Base-by-base conservation (phyloP, 192 early-diverging fungal species). In the Lunasporangiospora selenospora region DNA sequence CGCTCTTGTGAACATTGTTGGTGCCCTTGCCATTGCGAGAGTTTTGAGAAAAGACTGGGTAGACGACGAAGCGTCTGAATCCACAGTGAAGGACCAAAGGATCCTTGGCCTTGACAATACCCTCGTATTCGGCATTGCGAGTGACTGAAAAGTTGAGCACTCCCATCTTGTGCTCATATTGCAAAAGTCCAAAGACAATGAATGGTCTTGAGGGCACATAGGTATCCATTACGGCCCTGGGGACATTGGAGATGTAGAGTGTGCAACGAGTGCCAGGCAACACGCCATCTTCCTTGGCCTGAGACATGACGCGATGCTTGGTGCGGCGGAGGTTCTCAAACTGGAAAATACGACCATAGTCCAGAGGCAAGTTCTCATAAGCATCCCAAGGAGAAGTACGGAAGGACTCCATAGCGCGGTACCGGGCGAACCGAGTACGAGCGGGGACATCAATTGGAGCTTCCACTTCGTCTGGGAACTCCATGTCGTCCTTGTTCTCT, bases 381-480 rank as follows among this genome's bases (percentile, higher is more conserved):
- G 96, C 91, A 75, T 99, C 97, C 97, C 97, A 99, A 12, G 96
- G 91, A 4, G 93, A 96, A 15, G 92, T 96, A 61, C 95, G 81
- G 82, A 97, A 96, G 47, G 89, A 92, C 75, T 96, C 91, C 53
- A 99, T 83, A 23, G 96, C 97, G 64, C 97, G 92, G 80, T 94
- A 99, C 62, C 90, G 85, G n/a, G 88, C 86, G 79, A 99, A 99
- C 61, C 97, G 85, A 38, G 85, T 76, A 32, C 92, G 84, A 10
- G 97, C 95, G 3, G 92, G 67, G 21, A 89, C 69, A 59, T 95
- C 89, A 62, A 88, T 81, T 0, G 97, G 97, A 26, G 97, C 98
- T 53, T 99, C 95, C 23, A 98, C 87, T 77, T 99, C 97, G 73
- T 99, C 97, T 7, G 97, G 97, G 80, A 97, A 98, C 63, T 95